phyloP scores from a whole-genome alignment of 2,329 filamentous ascomycete species.

The Pseudocercospora fuligena region DNA sequence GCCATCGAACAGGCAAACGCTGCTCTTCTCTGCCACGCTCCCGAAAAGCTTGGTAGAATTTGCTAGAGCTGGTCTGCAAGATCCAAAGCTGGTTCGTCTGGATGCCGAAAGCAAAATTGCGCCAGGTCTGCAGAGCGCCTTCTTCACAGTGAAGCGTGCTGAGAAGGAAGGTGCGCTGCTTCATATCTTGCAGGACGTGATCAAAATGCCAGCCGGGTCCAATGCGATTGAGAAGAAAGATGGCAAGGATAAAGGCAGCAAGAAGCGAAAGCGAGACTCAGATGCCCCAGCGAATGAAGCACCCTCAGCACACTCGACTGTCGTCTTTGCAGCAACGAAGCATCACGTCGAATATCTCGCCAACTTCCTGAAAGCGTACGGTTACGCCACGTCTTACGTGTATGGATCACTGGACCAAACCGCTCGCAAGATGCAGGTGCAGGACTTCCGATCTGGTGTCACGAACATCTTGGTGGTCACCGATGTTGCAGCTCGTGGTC shows the following conservation, averaged over 20 bases:
- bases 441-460: conserved; percentile 82
- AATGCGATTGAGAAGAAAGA: conserved; percentile 57
- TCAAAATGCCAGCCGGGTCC: conserved; percentile 79
- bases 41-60: conserved; percentile 96
- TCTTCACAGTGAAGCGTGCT: conserved; percentile 88
- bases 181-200: conserved; percentile 86
- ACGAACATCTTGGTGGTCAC: conserved; percentile 94
- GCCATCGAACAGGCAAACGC: conserved; percentile 81
- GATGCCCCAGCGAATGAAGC: conserved; percentile 64
- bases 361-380: conserved; percentile 75
- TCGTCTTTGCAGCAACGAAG: conserved; percentile 92
- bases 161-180: conserved; percentile 94
- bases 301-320: conserved; percentile 88
- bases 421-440: conserved; percentile 87
- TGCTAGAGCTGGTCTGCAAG: conserved; percentile 87
- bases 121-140: conserved; percentile 91
- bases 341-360: conserved; percentile 96
- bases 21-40: conserved; percentile 93
- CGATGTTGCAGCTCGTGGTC: conserved; percentile 93
- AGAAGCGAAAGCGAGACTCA: conserved; percentile 73
- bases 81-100: conserved; percentile 85
- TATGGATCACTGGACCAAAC: conserved; percentile 95
- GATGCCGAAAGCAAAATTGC: conserved; percentile 97
- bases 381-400: conserved; percentile 89
- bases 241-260: conserved; percentile 55